Base-by-base conservation (phyloP, 306 rosid species). In the Pyrus bretschneideri region DNA sequence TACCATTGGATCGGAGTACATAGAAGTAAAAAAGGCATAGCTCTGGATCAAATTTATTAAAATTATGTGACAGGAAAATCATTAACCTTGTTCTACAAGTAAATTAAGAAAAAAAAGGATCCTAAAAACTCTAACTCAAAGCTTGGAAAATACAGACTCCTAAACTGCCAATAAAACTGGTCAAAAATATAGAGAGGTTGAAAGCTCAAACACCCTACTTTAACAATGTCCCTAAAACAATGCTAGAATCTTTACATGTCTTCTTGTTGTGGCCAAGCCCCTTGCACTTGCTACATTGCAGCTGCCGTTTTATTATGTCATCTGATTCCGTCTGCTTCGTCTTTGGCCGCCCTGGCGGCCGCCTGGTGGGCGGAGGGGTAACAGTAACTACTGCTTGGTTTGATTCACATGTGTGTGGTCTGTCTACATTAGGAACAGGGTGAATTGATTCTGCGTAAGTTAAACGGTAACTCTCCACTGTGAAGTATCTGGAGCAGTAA, bases 191-290 rank as follows among this genome's bases (percentile, higher is more conserved):
- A 45, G 40, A 45, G 40, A 74, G 52, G 71, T 22, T 21, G 51
- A 46, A 57, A 69, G 57, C 62, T 51, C 61, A 64, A 38, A 44
- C 49, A 35, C 72, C 77, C 81, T 77, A 86, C 33, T 85, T 85
- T 61, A 27, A 79, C 85, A 69, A 65, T 51, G 84, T 74, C 73
- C 78, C 63, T 69, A 63, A 60, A 30, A 27, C 55, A 62, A 11
- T 61, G 65, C 78, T 86, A 86, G 67, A 57, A 49, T 60, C 68
- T 85, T 90, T 86, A 91, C 97, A 95, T 1, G 99, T 92, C 90
- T 95, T 95, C 90, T 85, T 89, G 78, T 95, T 95, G 87, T 95
- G 99, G 70, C 99, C 99, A 78, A 95, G 97, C 67, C 92, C 97
- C 83, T 95, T 95, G 88, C 99, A 92, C 74, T 89, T 95, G 81